A percentile compares a stretch with the other conserved stretches of the same genome.
Evolutionary conservation across 2,329 filamentous ascomycete species (phyloP).

Genomic region (Leptodontidium sp.): DNA sequence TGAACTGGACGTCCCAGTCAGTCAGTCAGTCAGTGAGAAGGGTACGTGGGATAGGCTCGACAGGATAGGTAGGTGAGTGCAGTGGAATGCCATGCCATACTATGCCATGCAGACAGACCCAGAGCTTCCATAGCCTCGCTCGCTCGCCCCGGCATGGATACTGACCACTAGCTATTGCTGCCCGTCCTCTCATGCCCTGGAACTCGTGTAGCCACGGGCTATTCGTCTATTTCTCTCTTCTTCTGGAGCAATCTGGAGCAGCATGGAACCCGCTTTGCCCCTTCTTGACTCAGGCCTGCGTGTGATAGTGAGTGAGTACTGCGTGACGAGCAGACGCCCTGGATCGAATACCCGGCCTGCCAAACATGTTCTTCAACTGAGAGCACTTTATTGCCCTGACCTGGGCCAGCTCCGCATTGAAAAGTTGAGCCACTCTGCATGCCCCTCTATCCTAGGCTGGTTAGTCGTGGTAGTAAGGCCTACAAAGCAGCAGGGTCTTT

Average conservation of each 20-base stretch:
- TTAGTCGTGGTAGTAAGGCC: constrained; percentile 16
- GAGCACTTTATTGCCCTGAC: constrained; percentile 30
- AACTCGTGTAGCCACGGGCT: background rate
- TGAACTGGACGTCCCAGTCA: no score
- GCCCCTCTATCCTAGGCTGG: constrained; percentile 24
- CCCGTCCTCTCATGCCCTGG: constrained; percentile 17
- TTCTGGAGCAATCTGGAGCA: background rate
- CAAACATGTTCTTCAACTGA: constrained; percentile 27
- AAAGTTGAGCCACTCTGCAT: constrained; percentile 35
- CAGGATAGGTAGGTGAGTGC: no score
- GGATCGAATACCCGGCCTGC: constrained; percentile 25
- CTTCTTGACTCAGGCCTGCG: constrained; percentile 11
- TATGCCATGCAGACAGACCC: constrained; percentile 1
- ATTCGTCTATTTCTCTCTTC: constrained; percentile 9
- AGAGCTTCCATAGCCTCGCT: constrained; percentile 12
- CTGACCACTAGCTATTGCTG: background rate
- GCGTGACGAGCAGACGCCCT: constrained; percentile 20
- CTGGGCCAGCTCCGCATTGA: constrained; percentile 29
- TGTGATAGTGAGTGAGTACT: constrained; percentile 3
- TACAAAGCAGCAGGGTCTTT: constrained; percentile 36
- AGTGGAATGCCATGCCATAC: no score
- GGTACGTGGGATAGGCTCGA: no score
- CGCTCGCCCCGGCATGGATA: constrained; percentile 9
- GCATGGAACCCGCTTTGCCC: constrained; percentile 9
- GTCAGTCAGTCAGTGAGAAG: no score